phyloP scores from a whole-genome alignment of 306 rosid genomes.

The Prinsepia uniflora region DNA sequence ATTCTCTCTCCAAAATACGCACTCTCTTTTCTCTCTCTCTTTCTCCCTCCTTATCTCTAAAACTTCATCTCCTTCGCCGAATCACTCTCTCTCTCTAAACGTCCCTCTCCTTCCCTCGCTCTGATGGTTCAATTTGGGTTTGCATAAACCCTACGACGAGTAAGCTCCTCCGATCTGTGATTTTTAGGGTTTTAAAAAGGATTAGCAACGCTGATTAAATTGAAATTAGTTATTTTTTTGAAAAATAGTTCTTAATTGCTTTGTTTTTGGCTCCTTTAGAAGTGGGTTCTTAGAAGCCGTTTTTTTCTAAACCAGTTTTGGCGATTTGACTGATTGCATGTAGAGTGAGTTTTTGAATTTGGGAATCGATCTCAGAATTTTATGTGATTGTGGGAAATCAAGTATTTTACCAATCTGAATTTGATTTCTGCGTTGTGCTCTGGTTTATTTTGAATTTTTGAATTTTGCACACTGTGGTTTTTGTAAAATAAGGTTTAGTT shows the following conservation, averaged over 20 bases:
- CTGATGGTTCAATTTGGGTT: conserved; percentile 21
- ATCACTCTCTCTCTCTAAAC: conserved; percentile 25
- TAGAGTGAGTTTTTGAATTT: not conserved
- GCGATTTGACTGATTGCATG: not conserved
- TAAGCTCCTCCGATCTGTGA: conserved; percentile 45
- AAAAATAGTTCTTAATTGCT: not conserved
- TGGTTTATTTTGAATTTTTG: conserved; percentile 18
- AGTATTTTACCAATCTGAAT: conserved; percentile 3
- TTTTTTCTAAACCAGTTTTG: not conserved
- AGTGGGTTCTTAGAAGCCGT: not conserved
- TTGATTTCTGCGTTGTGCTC: not conserved
- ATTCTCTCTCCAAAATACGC: conserved; percentile 8
- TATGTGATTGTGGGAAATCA: conserved; percentile 9
- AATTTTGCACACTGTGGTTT: not conserved
- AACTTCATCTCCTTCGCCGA: conserved; percentile 14
- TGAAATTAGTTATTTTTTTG: not conserved
- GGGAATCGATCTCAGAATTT: conserved; percentile 19
- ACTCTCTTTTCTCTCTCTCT: conserved; percentile 22
- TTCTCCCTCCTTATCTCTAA: no score
- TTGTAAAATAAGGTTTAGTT: not conserved
- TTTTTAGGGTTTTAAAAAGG: conserved; percentile 43
- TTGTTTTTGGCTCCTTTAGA: conserved; percentile 1
- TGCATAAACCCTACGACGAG: conserved; percentile 41
- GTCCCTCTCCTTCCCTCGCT: not conserved
- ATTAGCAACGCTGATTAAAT: not conserved